phyloP scores from a whole-genome alignment of 1,284 basidiomycete genomes.

The Prillingera fragicola region DNA sequence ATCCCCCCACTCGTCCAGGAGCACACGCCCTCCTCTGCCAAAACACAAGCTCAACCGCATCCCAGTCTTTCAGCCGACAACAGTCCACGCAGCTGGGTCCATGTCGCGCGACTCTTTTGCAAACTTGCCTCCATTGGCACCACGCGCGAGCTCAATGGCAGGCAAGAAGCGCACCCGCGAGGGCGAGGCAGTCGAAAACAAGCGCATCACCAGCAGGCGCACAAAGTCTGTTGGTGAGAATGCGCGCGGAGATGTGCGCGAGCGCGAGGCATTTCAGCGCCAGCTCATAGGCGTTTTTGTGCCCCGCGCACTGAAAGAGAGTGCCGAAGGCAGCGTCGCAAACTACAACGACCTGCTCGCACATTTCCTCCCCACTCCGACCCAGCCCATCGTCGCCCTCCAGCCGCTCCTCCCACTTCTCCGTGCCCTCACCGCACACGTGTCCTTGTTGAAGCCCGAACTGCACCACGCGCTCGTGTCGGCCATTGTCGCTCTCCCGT shows the following conservation, averaged over 20 bases:
- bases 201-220: constrained; percentile 23
- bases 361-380: constrained; percentile 50
- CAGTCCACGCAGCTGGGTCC: too few relatives aligned
- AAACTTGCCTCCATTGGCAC: constrained; percentile 10
- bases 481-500: constrained; percentile 80
- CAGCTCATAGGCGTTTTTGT: constrained; percentile 47
- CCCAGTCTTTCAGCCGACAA: neutral
- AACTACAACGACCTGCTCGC: constrained; percentile 54
- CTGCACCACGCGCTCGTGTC: constrained; percentile 78
- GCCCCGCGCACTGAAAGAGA: constrained; percentile 42
- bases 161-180: constrained; percentile 43
- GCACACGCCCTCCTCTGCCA: constrained; percentile 16
- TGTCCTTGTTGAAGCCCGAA: constrained; percentile 40
- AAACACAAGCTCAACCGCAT: neutral
- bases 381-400: constrained; percentile 28
- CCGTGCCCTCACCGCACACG: constrained; percentile 66
- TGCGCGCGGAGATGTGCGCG: constrained; percentile 16
- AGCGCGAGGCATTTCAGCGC: constrained; percentile 42
- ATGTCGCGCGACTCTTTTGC: constrained; percentile 10
- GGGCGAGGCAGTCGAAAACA: constrained; percentile 24
- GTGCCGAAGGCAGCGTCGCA: constrained; percentile 42
- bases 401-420: constrained; percentile 52
- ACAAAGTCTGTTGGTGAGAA: constrained; percentile 42
- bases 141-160: constrained; percentile 34
- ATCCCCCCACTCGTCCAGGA: constrained; percentile 30